phyloP scores from a whole-genome alignment of 164 flowering plant genomes.

The Vitis amurensis region DNA sequence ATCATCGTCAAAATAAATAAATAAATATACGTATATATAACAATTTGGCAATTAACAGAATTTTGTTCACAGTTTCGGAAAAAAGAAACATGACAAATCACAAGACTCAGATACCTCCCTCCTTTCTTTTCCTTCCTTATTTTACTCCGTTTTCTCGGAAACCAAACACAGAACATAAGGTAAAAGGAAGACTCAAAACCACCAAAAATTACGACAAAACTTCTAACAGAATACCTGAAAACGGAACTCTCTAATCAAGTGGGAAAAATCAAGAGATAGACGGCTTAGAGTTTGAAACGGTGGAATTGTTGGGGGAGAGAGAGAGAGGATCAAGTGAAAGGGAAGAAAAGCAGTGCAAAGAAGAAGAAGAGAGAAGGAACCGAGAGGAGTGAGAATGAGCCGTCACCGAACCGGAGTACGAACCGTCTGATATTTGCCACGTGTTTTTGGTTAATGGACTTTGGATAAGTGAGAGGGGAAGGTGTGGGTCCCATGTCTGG shows the following conservation, averaged over 20 bases:
- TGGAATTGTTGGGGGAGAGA: not conserved
- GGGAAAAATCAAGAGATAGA: not conserved
- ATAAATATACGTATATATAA: too few species aligned
- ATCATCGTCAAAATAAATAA: too few species aligned
- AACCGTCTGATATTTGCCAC: slow-evolving; percentile 1
- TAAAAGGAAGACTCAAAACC: not conserved
- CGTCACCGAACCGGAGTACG: not conserved
- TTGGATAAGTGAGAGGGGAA: not conserved
- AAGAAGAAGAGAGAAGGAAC: not conserved
- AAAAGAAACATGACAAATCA: too few species aligned
- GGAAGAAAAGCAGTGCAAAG: not conserved
- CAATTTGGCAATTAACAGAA: too few species aligned
- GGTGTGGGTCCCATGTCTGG: not conserved
- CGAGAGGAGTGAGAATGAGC: not conserved
- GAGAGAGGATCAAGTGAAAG: not conserved
- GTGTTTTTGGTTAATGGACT: not conserved
- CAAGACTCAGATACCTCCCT: too few species aligned
- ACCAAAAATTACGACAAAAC: not conserved
- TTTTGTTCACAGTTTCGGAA: too few species aligned
- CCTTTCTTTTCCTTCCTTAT: not conserved
- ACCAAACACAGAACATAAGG: not conserved
- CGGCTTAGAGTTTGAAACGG: not conserved
- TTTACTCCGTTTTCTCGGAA: not conserved
- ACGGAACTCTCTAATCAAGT: slow-evolving; percentile 2
- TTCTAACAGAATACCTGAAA: not conserved